Evolutionary conservation across 345 rosid genomes (phyloP), one percentile per base, ranked within the genome.

Genomic region (Brassica nigra): DNA sequence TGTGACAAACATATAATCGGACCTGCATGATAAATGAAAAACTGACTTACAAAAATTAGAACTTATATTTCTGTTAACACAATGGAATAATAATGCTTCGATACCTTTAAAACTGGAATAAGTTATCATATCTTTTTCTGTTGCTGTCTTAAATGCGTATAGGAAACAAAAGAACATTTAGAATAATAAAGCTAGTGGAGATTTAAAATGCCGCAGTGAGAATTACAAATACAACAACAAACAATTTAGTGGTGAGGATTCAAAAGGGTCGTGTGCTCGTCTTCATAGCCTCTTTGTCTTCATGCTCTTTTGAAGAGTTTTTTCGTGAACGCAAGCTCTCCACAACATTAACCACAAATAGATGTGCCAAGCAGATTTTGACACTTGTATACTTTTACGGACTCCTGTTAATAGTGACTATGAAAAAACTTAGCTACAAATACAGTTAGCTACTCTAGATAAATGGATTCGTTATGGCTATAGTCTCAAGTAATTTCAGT

Each of bases 271-370:
- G 58, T 44, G 2, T 28, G 16, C 47, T 77, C n/a, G 2, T 64
- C 76, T 71, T 78, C 47, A 54, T 62, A 61, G 30, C 49, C 2
- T 20, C 62, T 66, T 2, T 36, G 31, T 70, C 71, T 34, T 6
- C 71, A 54, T 54, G 55, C 4, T 73, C 78, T 58, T 78, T 78
- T 1, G 68, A 73, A 73, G 73, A 58, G 68, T 78, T 79, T 11
- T 42, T 42, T 44, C 15, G 8, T 47, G 82, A 73, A 34, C 68
- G 82, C 75, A 79, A 68, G 14, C 42, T 79, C 70, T 79, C 74
- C 65, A 73, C 73, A 59, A 73, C 36, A 34, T 62, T 62, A 47
- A 69, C 29, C 62, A 66, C 44, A 36, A 23, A 52, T 0, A 47
- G 15, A 37, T 8, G 61, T 57, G 8, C 12, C n/a, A 58, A 59